phyloP scores from a whole-genome alignment of 23 red algal species.

The Porphyridium purpureum region DNA sequence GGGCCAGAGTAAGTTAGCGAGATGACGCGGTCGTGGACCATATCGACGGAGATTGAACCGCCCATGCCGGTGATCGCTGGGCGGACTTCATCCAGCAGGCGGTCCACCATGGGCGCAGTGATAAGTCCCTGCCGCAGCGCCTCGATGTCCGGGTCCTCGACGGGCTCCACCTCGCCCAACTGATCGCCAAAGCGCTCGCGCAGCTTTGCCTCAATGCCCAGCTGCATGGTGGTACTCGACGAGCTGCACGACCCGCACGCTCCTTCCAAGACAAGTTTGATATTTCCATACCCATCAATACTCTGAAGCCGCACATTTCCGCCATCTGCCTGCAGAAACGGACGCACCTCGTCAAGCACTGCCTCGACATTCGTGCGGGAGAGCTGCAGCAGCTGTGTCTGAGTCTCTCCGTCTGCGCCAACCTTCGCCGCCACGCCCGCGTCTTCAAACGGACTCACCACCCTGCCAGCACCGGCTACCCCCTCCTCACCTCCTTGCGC shows the following conservation, averaged over 20 bases:
- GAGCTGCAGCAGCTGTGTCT: not conserved
- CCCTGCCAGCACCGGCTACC: too few relatives aligned
- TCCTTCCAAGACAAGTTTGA: slow-evolving; percentile 49
- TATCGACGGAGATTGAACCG: slow-evolving; percentile 7
- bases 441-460: too few relatives aligned
- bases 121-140: not conserved
- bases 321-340: slow-evolving; percentile 64
- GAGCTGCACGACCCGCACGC: slow-evolving; percentile 72
- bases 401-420: not conserved
- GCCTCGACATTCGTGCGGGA: slow-evolving; percentile 54
- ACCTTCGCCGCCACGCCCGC: not conserved
- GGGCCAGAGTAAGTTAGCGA: slow-evolving; percentile 23
- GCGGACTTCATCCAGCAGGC: slow-evolving; percentile 38
- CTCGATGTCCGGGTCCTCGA: slow-evolving; percentile 8
- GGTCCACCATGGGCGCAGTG: not conserved
- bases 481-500: too few relatives aligned
- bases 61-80: slow-evolving; percentile 28
- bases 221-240: slow-evolving; percentile 53
- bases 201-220: slow-evolving; percentile 70
- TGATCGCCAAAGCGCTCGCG: slow-evolving; percentile 29
- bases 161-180: slow-evolving; percentile 20
- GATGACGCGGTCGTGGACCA: slow-evolving; percentile 25
- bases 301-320: slow-evolving; percentile 61
- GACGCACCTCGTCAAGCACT: slow-evolving; percentile 89
- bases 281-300: slow-evolving; percentile 23